These are phyloP conservation scores for Metarhizium robertsii DNA, from an alignment of 2,329 filamentous ascomycete species.

Conservation along the genomic window DNA sequence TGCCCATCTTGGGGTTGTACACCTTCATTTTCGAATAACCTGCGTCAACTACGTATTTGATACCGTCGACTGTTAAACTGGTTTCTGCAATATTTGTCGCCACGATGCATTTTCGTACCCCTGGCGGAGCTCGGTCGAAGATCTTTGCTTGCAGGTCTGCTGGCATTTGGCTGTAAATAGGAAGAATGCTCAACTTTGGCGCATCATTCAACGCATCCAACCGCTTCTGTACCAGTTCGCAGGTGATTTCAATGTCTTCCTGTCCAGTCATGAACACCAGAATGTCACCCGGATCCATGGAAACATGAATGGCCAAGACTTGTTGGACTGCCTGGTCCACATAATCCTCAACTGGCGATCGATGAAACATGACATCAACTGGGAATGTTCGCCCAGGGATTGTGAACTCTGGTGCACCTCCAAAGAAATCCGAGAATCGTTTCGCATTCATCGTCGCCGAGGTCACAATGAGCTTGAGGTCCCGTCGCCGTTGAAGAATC, in stretches of 20 bases:
- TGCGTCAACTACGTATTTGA: slow-evolving; percentile 97
- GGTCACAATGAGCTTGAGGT: slow-evolving; percentile 93
- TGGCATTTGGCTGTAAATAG: slow-evolving; percentile 99
- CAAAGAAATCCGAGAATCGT: slow-evolving; percentile 91
- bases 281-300: slow-evolving; percentile 86
- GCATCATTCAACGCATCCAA: slow-evolving; percentile 86
- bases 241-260: slow-evolving; percentile 96
- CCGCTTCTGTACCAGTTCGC: slow-evolving; percentile 82
- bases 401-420: slow-evolving; percentile 89
- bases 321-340: slow-evolving; percentile 96
- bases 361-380: slow-evolving; percentile 91
- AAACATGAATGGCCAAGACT: slow-evolving; percentile 90
- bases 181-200: slow-evolving; percentile 85
- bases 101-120: slow-evolving; percentile 93
- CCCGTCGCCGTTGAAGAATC: slow-evolving; percentile 77
- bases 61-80: slow-evolving; percentile 93
- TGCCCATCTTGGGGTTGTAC: slow-evolving; percentile 97
- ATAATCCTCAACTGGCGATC: slow-evolving; percentile 93
- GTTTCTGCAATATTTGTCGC: slow-evolving; percentile 98
- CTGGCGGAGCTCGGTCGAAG: slow-evolving; percentile 82
- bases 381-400: slow-evolving; percentile 96
- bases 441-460: slow-evolving; percentile 99
- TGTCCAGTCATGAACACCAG: slow-evolving; percentile 99
- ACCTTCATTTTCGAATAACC: slow-evolving; percentile 98
- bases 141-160: slow-evolving; percentile 97